A percentile compares a stretch with the other conserved stretches of the same genome.
Conservation (phyloP, 2,329 filamentous ascomycete species). For the Periglandula ipomoeae region DNA sequence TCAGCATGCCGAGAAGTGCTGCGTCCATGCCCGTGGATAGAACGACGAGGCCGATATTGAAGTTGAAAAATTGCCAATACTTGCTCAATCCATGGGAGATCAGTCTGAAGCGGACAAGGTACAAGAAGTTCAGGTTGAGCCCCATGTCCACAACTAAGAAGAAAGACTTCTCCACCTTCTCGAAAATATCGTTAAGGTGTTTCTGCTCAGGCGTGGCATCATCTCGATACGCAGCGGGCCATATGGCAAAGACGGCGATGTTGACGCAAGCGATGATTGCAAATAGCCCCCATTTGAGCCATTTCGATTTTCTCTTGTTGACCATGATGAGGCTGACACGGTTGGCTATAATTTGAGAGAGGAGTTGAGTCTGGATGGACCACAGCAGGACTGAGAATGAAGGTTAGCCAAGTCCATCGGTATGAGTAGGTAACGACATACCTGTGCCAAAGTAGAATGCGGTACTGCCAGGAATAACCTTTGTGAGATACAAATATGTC, state of each 20-base stretch:
- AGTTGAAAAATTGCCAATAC: constrained; percentile 38
- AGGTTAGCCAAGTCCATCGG: neutral
- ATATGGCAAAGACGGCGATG: constrained; percentile 29
- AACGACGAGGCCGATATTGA: constrained; percentile 38
- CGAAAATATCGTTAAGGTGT: constrained; percentile 14
- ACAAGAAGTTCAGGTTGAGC: constrained; percentile 42
- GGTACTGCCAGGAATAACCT: constrained; percentile 9
- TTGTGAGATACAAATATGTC: constrained; percentile 17
- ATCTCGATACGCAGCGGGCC: constrained; percentile 25
- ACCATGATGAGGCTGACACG: constrained; percentile 32
- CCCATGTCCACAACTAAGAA: constrained; percentile 38
- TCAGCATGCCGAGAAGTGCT: constrained; percentile 16
- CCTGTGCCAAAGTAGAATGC: constrained; percentile 8
- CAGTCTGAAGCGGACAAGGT: constrained; percentile 34
- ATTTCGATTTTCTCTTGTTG: constrained; percentile 21
- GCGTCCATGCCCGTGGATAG: constrained; percentile 40
- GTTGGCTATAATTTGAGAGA: constrained; percentile 37
- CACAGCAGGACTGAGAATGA: constrained; percentile 9
- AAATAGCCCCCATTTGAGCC: constrained; percentile 27
- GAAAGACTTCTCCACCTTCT: constrained; percentile 31
- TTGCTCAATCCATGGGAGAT: constrained; percentile 38
- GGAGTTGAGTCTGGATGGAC: constrained; percentile 26
- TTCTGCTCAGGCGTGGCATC: constrained; percentile 6
- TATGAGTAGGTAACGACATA: neutral
- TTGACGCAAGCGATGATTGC: constrained; percentile 26